Evolutionary conservation across 371 early-diverging fungal species (phyloP).

Genomic region (Mucor indicus): DNA sequence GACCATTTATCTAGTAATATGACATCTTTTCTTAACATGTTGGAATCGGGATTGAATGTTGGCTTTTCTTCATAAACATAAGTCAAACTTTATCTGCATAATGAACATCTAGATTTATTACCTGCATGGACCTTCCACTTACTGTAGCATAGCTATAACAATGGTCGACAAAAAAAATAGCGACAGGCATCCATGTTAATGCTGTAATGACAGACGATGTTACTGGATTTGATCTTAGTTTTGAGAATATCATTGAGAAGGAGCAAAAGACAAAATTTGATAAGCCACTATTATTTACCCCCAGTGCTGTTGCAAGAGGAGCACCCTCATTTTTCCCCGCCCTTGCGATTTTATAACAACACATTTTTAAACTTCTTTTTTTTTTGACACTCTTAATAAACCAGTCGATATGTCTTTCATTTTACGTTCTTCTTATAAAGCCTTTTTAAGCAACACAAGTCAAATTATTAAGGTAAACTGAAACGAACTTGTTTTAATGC

Average conservation of each 20-base stretch:
- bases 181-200: conserved; percentile 59
- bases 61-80: conserved; percentile 38
- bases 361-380: neutral
- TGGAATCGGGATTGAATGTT: conserved; percentile 87
- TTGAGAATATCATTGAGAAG: conserved; percentile 19
- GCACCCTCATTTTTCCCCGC: neutral
- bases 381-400: neutral
- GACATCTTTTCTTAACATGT: conserved; percentile 62
- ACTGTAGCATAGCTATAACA: conserved; percentile 60
- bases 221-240: conserved; percentile 30
- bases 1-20: conserved; percentile 76
- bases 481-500: too few relatives aligned
- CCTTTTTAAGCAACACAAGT: neutral
- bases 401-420: conserved; percentile 15
- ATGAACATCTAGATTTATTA: conserved; percentile 10
- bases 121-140: conserved; percentile 74
- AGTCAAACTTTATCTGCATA: neutral
- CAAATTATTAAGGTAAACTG: conserved; percentile 9
- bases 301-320: neutral
- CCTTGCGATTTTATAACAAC: neutral
- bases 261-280: neutral
- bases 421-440: conserved; percentile 15
- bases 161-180: conserved; percentile 58
- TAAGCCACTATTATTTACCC: conserved; percentile 3
- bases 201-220: conserved; percentile 25